Percentiles rank a stretch among this genome's conserved stretches.
Evolutionary conservation across 495 filamentous ascomycete species (phyloP).

Genomic region (Penicillium dipodomyicola): DNA sequence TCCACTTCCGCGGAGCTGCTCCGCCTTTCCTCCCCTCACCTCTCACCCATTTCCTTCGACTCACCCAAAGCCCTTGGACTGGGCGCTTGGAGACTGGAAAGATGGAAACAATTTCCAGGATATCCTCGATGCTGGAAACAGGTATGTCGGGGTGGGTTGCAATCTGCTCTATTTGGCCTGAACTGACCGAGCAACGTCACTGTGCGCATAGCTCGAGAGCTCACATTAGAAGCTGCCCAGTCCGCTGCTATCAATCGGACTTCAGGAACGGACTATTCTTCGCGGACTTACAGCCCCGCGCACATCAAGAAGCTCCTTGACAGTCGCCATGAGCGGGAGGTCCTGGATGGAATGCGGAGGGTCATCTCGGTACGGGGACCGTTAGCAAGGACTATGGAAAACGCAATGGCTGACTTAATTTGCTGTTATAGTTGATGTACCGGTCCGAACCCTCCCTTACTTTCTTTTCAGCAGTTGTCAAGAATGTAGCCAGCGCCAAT

Average conservation of each 20-base stretch:
- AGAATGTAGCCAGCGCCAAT: constrained; percentile 88
- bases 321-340: constrained; percentile 87
- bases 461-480: constrained; percentile 92
- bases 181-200: constrained; percentile 25
- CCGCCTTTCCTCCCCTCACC: constrained; percentile 22
- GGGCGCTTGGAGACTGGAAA: constrained; percentile 26
- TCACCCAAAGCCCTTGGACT: constrained; percentile 16
- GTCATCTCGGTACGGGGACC: constrained; percentile 73
- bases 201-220: constrained; percentile 71
- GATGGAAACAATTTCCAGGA: constrained; percentile 96
- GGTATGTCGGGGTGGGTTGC: constrained; percentile 48
- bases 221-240: constrained; percentile 94
- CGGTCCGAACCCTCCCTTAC: constrained; percentile 74
- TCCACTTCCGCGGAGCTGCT: constrained; percentile 28
- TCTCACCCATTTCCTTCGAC: constrained; percentile 22
- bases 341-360: constrained; percentile 85
- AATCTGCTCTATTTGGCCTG: constrained; percentile 7
- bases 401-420: constrained; percentile 23
- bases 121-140: constrained; percentile 89
- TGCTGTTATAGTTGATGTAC: constrained; percentile 77
- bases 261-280: constrained; percentile 41
- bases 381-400: background rate
- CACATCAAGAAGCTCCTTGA: constrained; percentile 94
- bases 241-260: constrained; percentile 57
- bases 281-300: constrained; percentile 45